These are phyloP conservation scores for Aegilops umbellulata DNA, from an alignment of 176 grass and related monocot species.

Conservation along the genomic window DNA sequence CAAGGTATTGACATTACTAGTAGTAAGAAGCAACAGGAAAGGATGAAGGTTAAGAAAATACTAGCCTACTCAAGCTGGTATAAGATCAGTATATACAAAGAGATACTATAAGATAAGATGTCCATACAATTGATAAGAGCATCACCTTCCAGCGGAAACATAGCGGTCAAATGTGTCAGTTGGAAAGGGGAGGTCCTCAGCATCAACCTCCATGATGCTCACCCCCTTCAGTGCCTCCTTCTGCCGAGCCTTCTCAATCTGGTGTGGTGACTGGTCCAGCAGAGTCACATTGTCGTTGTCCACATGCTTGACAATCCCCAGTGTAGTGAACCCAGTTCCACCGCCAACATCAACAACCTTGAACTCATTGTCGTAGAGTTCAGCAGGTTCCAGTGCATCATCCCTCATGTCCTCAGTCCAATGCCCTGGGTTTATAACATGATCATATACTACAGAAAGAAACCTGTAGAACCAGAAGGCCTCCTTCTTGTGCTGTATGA, in stretches of 20 bases:
- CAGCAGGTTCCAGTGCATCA: slow-evolving; percentile 55
- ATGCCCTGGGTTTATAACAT: slow-evolving; percentile 63
- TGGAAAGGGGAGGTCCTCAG: background rate
- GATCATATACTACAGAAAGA: slow-evolving; percentile 68
- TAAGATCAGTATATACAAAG: background rate
- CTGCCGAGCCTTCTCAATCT: slow-evolving; percentile 13
- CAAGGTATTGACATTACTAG: background rate
- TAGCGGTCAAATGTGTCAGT: slow-evolving; percentile 12
- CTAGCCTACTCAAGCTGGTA: background rate
- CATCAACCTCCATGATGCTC: slow-evolving; percentile 9
- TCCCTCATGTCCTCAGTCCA: slow-evolving; percentile 44
- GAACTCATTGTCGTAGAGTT: slow-evolving; percentile 39
- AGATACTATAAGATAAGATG: background rate
- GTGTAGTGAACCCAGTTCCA: slow-evolving; percentile 11
- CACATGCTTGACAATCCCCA: slow-evolving; percentile 14
- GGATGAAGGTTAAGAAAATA: background rate
- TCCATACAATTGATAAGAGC: background rate
- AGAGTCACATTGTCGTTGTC: slow-evolving; percentile 1
- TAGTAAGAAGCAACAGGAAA: background rate
- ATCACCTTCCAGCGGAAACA: slow-evolving; percentile 3
- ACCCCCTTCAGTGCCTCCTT: slow-evolving; percentile 7
- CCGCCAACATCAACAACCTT: slow-evolving; percentile 38
- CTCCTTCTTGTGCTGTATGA: slow-evolving; percentile 86
- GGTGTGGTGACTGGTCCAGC: slow-evolving; percentile 13
- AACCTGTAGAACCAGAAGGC: slow-evolving; percentile 87